These are phyloP conservation scores for Bruguiera gymnorhiza DNA, from an alignment of 345 rosid genomes.

Conservation along the genomic window DNA sequence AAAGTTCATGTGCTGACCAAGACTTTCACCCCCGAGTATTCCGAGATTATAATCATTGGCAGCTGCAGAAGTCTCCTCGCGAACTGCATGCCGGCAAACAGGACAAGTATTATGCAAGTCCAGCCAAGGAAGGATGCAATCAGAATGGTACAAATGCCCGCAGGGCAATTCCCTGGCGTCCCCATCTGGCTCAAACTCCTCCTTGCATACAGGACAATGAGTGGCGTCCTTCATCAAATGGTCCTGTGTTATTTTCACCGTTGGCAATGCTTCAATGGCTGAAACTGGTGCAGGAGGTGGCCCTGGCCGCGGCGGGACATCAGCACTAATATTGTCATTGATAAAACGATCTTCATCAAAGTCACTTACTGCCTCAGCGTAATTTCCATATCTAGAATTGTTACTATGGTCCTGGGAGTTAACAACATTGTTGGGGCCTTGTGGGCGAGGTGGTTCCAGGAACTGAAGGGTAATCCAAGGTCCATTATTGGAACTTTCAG, in stretches of 20 bases:
- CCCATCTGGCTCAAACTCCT: slow-evolving; percentile 53
- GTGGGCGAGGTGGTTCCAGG: slow-evolving; percentile 18
- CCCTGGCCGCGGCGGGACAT: slow-evolving; percentile 20
- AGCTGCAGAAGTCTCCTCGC: not conserved
- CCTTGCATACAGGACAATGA: slow-evolving; percentile 75
- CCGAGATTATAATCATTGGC: not conserved
- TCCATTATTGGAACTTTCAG: slow-evolving; percentile 18
- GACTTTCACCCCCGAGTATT: slow-evolving; percentile 13
- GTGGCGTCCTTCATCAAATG: slow-evolving; percentile 28
- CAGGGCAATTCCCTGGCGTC: slow-evolving; percentile 59
- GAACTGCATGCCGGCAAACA: slow-evolving; percentile 53
- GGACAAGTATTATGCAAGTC: slow-evolving; percentile 69
- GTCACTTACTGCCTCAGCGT: slow-evolving; percentile 2
- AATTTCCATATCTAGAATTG: not conserved
- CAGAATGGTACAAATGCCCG: slow-evolving; percentile 64
- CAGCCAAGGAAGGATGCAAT: slow-evolving; percentile 74
- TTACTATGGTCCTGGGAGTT: not conserved
- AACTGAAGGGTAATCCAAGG: slow-evolving; percentile 63
- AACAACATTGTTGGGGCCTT: not conserved
- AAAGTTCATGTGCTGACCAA: slow-evolving; percentile 9
- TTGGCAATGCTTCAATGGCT: slow-evolving; percentile 50
- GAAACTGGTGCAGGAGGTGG: slow-evolving; percentile 47
- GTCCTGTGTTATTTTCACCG: slow-evolving; percentile 28
- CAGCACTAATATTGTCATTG: slow-evolving; percentile 16
- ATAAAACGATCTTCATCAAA: slow-evolving; percentile 14